Conservation (phyloP, 305 asterid species). For the Solanum hybrid region DNA sequence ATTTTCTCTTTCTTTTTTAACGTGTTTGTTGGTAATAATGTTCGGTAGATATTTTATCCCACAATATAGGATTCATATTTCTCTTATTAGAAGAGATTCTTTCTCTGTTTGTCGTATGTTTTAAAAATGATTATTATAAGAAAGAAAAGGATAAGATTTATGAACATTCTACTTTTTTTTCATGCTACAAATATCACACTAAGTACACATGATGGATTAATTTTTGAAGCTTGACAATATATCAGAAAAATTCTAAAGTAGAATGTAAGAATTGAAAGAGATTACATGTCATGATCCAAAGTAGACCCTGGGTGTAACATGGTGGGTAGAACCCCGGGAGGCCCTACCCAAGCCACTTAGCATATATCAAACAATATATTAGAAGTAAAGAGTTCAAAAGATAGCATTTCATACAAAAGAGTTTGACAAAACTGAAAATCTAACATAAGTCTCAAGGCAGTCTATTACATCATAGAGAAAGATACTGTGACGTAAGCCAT, state of each 20-base stretch:
- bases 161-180: background rate
- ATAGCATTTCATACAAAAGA: background rate
- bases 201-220: background rate
- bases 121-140: too few relatives aligned
- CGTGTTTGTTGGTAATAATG: background rate
- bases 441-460: background rate
- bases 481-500: background rate
- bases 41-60: background rate
- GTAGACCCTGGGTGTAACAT: background rate
- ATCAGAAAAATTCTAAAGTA: background rate
- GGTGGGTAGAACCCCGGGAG: background rate
- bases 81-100: background rate
- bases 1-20: too few relatives aligned
- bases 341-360: background rate
- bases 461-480: background rate
- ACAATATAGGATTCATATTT: background rate
- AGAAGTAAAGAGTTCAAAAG: background rate
- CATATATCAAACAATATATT: background rate
- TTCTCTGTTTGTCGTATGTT: background rate
- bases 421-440: too few relatives aligned
- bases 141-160: background rate
- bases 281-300: background rate
- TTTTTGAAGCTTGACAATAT: background rate
- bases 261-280: background rate
- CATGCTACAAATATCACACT: background rate